Evolutionary conservation across 2,329 filamentous ascomycete species (phyloP).

Genomic region (Penicillium sp.): DNA sequence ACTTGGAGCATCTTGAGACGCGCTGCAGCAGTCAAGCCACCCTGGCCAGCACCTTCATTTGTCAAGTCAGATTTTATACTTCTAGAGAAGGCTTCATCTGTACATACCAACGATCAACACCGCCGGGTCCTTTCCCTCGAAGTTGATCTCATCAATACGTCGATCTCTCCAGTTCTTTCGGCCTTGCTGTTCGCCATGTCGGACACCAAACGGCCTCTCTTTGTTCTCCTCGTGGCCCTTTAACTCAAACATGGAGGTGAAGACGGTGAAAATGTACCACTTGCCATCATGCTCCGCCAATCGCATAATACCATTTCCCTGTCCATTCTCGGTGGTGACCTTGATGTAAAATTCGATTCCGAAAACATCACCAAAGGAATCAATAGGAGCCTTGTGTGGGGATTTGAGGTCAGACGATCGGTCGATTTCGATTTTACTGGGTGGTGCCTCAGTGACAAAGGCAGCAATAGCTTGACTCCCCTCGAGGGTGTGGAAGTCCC

Average conservation of each 20-base stretch:
- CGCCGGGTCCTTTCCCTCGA: slow-evolving; percentile 54
- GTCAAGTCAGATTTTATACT: neutral
- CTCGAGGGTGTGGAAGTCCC: slow-evolving; percentile 57
- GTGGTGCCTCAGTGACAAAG: slow-evolving; percentile 39
- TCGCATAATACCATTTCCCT: slow-evolving; percentile 57
- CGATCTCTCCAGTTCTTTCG: slow-evolving; percentile 63
- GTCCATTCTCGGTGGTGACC: slow-evolving; percentile 55
- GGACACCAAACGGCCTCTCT: slow-evolving; percentile 57
- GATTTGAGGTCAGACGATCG: slow-evolving; percentile 45
- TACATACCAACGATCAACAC: slow-evolving; percentile 62
- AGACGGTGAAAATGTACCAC: slow-evolving; percentile 66
- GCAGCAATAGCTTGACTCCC: slow-evolving; percentile 43
- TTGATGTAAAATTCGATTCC: slow-evolving; percentile 60
- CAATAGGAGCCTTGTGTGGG: slow-evolving; percentile 51
- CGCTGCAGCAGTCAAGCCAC: slow-evolving; percentile 58
- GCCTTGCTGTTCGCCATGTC: slow-evolving; percentile 54
- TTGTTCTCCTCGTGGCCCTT: slow-evolving; percentile 55
- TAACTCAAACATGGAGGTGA: slow-evolving; percentile 58
- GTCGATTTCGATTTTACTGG: slow-evolving; percentile 51
- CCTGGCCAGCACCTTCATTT: slow-evolving; percentile 58
- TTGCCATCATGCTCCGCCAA: slow-evolving; percentile 45
- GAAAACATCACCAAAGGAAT: slow-evolving; percentile 49
- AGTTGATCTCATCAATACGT: slow-evolving; percentile 51
- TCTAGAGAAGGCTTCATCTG: neutral
- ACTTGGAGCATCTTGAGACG: slow-evolving; percentile 61